These are phyloP conservation scores for Podila verticillata DNA, from an alignment of 192 early-diverging fungal species.

Conservation along the genomic window DNA sequence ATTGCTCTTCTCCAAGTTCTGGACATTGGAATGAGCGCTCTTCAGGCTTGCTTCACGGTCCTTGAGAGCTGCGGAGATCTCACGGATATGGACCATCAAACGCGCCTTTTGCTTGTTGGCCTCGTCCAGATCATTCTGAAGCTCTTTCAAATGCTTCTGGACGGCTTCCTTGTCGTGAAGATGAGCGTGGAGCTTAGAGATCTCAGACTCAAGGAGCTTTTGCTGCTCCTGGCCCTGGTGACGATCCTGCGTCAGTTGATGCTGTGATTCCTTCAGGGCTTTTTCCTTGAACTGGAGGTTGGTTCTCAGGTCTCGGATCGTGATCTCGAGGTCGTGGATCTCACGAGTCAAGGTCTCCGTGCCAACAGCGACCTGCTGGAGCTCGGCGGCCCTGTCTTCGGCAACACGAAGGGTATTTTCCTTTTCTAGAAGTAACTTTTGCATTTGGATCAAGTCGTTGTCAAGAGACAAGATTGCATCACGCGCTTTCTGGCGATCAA, in stretches of 20 bases:
- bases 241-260: neutral
- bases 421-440: constrained; percentile 23
- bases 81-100: constrained; percentile 9
- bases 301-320: constrained; percentile 19
- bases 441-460: constrained; percentile 20
- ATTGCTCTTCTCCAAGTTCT: constrained; percentile 14
- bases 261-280: constrained; percentile 7
- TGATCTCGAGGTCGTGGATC: constrained; percentile 22
- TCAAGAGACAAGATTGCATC: constrained; percentile 29
- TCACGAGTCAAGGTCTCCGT: constrained; percentile 26
- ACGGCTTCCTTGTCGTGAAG: constrained; percentile 17
- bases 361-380: constrained; percentile 15
- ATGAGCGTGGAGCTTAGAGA: constrained; percentile 6
- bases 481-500: constrained; percentile 22
- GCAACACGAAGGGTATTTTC: constrained; percentile 23
- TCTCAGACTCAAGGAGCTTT: constrained; percentile 4
- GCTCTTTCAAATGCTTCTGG: constrained; percentile 1
- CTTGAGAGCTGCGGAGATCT: constrained; percentile 2
- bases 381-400: constrained; percentile 5
- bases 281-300: constrained; percentile 10
- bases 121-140: constrained; percentile 19
- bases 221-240: constrained; percentile 6
- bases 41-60: neutral
- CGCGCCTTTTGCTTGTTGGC: constrained; percentile 13
- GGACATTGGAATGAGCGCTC: neutral